Conservation (phyloP, 345 rosid genomes). For the Gossypium turneri region DNA sequence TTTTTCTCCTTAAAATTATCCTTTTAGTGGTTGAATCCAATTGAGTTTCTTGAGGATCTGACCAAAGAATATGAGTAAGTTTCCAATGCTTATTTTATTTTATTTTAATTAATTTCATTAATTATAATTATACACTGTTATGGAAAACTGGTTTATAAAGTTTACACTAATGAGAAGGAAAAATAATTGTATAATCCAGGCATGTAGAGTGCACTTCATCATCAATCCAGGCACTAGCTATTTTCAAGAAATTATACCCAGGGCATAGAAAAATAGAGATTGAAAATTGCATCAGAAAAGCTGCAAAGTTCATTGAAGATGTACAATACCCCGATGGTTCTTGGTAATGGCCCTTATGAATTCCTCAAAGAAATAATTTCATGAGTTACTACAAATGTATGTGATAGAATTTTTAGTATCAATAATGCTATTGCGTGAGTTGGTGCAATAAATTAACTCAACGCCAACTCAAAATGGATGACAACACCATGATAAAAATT, state of each 20-base stretch:
- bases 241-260: constrained; percentile 42
- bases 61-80: background rate
- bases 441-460: too few relatives aligned
- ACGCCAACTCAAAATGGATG: too few relatives aligned
- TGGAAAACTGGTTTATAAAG: background rate
- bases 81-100: background rate
- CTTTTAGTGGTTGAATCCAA: background rate
- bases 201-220: constrained; percentile 51
- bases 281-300: constrained; percentile 35
- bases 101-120: background rate
- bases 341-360: constrained; percentile 19
- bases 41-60: background rate
- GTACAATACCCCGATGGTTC: constrained; percentile 49
- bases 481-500: too few relatives aligned
- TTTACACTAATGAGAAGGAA: background rate
- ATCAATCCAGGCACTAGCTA: constrained; percentile 36
- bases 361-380: too few relatives aligned
- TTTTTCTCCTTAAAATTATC: background rate
- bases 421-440: too few relatives aligned
- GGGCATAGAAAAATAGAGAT: constrained; percentile 43
- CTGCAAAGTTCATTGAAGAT: constrained; percentile 29
- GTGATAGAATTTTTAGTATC: too few relatives aligned
- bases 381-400: too few relatives aligned
- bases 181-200: background rate
- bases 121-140: background rate